Percentiles rank a stretch among this genome's conserved stretches.
Evolutionary conservation across 192 early-diverging fungal species (phyloP).

Genomic region (Spizellomyces sp.): DNA sequence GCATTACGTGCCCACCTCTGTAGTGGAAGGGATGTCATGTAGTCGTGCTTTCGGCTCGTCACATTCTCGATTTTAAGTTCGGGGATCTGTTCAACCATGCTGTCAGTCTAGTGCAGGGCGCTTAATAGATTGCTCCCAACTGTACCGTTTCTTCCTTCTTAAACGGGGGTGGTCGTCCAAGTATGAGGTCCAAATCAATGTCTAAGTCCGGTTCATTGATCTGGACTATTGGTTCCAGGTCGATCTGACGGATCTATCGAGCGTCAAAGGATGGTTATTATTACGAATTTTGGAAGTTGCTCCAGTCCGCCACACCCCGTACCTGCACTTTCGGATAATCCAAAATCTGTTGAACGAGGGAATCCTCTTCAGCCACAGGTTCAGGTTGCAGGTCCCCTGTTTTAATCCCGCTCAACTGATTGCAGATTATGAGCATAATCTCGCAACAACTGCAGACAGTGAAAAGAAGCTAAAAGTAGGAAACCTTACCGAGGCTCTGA

Average conservation of each 20-base stretch:
- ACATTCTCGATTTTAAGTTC: no score
- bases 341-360: constrained; percentile 37
- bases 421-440: no score
- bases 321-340: constrained; percentile 34
- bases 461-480: not conserved
- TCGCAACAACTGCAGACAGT: not conserved
- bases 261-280: not conserved
- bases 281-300: no score
- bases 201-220: constrained; percentile 28
- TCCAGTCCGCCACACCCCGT: constrained; percentile 5
- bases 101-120: not conserved
- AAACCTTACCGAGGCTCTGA: not conserved
- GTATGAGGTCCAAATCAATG: constrained; percentile 36
- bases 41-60: constrained; percentile 13
- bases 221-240: constrained; percentile 26
- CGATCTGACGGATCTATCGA: constrained; percentile 29
- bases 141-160: constrained; percentile 24
- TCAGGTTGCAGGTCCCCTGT: constrained; percentile 4
- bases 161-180: constrained; percentile 45
- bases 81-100: no score
- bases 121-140: not conserved
- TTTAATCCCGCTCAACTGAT: constrained; percentile 23
- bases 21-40: constrained; percentile 29
- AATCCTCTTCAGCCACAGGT: constrained; percentile 26
- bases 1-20: constrained; percentile 44